A percentile compares a stretch with the other conserved stretches of the same genome.
Conservation (phyloP, 202 grass and related monocot genomes). For the Carex arenaria region DNA sequence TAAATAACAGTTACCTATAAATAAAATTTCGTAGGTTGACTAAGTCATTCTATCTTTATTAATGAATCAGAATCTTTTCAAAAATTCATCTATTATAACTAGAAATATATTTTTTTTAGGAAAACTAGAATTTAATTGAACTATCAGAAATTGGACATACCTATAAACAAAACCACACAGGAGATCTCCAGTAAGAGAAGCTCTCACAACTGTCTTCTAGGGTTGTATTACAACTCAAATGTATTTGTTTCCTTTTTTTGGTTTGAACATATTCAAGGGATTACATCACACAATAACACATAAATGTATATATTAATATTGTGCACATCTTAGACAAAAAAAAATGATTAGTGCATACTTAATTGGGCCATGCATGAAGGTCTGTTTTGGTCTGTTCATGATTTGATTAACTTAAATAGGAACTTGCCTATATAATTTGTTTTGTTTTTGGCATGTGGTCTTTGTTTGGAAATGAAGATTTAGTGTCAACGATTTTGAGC, state of each 20-base stretch:
- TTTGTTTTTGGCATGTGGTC: not conserved
- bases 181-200: no score
- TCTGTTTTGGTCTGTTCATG: slow-evolving; percentile 19
- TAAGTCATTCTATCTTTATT: not conserved
- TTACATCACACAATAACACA: not conserved
- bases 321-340: not conserved
- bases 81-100: not conserved
- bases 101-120: no score
- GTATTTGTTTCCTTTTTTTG: not conserved
- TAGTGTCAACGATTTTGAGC: not conserved
- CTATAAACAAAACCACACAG: no score
- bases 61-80: not conserved
- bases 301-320: not conserved
- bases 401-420: slow-evolving; percentile 7
- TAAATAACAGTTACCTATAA: not conserved
- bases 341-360: slow-evolving; percentile 8
- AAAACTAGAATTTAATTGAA: not conserved
- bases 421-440: not conserved
- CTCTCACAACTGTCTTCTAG: not conserved
- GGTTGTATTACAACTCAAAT: not conserved
- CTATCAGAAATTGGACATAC: not conserved
- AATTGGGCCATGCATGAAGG: slow-evolving; percentile 3
- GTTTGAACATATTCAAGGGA: not conserved
- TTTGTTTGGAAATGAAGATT: not conserved
- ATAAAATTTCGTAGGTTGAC: not conserved